Base-by-base conservation (phyloP, 2,329 filamentous ascomycete species). In the Tolypocladium nubicola region DNA sequence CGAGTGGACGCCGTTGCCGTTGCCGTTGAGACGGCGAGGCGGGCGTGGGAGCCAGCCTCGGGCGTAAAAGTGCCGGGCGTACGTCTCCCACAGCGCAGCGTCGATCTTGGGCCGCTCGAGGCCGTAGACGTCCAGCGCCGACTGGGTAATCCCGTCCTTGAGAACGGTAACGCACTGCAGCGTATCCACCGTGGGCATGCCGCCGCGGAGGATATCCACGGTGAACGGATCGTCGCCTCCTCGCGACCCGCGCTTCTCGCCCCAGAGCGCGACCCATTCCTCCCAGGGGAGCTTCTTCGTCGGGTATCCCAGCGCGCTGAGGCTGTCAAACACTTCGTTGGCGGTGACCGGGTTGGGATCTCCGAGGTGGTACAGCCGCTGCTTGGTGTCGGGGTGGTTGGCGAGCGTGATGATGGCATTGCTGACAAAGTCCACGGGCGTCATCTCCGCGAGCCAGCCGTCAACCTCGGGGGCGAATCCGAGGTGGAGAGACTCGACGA, bases 371-470 rank as follows among this genome's bases (percentile, higher is more conserved):
- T 89, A 90, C 9, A 91, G 73, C 0, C 78, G 77, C 64, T 89
- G 86, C 11, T 84, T 77, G 1, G 78, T 76, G 40, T 85, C 77
- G 0, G 74, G 79, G 58, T 89, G 79, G 62, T 86, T 84, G 45
- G 85, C 80, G 23, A 92, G 79, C 21, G 87, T 83, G 30, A 88
- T 75, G 62, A 93, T 89, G 4, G 87, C 84, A 61, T 84, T 84
- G 71, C 85, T 88, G 58, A 91, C 87, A 65, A 89, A 91, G 70
- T 93, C 88, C 16, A 90, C 89, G 0, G 89, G 88, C 0, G 89
- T 91, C 88, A 92, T 92, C 72, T 93, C 89, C 1, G 87, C 82
- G 54, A 85, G 82, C 89, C 89, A 93, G 47, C 84, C 84, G 54
- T 86, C 79, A 4, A 91, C 84, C 56, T 88, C 79, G 0, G 89